Evolutionary conservation across 2,329 filamentous ascomycete genomes (phyloP).

Genomic region (Furcasterigmium sp.): DNA sequence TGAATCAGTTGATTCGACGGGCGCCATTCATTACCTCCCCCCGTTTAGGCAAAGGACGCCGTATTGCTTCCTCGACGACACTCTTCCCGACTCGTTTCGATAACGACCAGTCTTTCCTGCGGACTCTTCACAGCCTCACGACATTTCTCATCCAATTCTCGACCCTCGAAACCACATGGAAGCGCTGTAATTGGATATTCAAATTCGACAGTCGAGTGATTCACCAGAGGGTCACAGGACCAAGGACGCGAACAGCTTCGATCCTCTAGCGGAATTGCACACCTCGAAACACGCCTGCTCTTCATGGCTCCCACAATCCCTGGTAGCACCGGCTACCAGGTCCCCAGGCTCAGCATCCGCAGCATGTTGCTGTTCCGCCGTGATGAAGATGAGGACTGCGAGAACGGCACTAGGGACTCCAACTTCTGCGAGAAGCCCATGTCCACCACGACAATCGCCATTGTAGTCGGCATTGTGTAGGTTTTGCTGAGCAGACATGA

Average conservation of each 20-base stretch:
- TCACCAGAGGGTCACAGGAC: too few species aligned
- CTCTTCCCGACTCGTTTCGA: neutral
- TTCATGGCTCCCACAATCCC: neutral
- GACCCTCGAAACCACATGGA: too few species aligned
- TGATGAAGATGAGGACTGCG: neutral
- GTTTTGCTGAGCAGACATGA: conserved; percentile 27
- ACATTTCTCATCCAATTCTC: neutral
- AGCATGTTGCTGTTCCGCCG: neutral
- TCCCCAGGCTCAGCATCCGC: neutral
- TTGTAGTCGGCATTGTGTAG: conserved; percentile 67
- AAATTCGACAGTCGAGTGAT: too few species aligned
- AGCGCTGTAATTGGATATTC: too few species aligned
- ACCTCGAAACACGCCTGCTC: neutral
- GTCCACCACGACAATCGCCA: conserved; percentile 51
- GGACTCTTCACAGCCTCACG: neutral
- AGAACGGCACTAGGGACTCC: conserved; percentile 9
- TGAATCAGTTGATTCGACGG: conserved; percentile 4
- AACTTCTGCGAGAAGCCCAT: conserved; percentile 57
- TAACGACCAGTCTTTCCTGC: too few species aligned
- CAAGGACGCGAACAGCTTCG: too few species aligned
- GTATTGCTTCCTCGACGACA: neutral
- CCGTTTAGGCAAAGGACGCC: neutral
- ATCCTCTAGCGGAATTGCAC: too few species aligned
- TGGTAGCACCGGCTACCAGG: neutral
- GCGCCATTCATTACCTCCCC: conserved; percentile 9